Evolutionary conservation across 345 rosid species (phyloP).

Genomic region (Jatropha curcas): DNA sequence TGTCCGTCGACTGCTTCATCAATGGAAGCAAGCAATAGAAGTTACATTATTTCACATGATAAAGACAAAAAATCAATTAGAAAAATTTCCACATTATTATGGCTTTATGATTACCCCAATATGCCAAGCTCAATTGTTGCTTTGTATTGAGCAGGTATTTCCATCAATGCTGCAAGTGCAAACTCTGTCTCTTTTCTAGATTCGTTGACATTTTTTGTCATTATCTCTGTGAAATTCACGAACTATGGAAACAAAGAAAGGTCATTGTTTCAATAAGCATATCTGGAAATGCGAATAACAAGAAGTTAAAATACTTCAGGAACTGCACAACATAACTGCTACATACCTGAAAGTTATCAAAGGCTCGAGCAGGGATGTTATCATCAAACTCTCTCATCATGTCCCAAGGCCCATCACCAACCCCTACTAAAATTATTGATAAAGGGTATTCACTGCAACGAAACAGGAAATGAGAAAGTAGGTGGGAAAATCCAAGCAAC

Average conservation of each 20-base stretch:
- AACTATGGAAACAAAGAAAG: constrained; percentile 47
- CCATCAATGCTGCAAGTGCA: constrained; percentile 94
- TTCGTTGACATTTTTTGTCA: constrained; percentile 63
- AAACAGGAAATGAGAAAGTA: not conserved
- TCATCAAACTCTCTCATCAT: constrained; percentile 97
- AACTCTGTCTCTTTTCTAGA: constrained; percentile 83
- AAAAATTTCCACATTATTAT: not conserved
- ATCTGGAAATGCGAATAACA: not conserved
- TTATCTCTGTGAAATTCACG: constrained; percentile 90
- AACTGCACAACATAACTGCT: not conserved
- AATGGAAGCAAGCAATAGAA: constrained; percentile 18
- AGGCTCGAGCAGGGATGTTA: constrained; percentile 90
- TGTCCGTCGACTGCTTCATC: constrained; percentile 40
- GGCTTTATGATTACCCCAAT: constrained; percentile 56
- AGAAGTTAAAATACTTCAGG: not conserved
- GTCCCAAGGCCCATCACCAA: constrained; percentile 99
- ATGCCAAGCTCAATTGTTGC: constrained; percentile 83
- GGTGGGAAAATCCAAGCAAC: not conserved
- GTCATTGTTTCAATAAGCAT: not conserved
- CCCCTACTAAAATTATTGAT: constrained; percentile 87
- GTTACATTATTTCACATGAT: not conserved
- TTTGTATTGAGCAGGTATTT: constrained; percentile 88
- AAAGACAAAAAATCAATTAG: not conserved
- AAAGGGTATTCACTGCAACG: constrained; percentile 75
- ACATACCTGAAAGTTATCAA: constrained; percentile 92